A percentile compares a stretch with the other conserved stretches of the same genome.
Evolutionary conservation across 768 basidiomycete species (phyloP).

Genomic region (Termitomyces sp.): DNA sequence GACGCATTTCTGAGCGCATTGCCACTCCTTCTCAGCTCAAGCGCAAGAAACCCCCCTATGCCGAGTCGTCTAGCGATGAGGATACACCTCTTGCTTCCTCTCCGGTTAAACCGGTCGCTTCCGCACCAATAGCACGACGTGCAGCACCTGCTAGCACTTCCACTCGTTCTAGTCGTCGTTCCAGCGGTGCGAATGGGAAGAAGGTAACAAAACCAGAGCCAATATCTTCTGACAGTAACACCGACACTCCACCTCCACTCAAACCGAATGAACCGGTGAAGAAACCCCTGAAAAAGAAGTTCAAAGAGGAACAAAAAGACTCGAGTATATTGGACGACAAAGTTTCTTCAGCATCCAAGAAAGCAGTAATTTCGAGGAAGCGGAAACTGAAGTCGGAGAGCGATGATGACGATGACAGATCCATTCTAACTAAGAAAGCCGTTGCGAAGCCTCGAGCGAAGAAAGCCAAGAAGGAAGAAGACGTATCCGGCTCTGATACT

Average conservation of each 20-base stretch:
- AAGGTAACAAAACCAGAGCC: slow-evolving; percentile 26
- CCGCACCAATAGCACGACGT: slow-evolving; percentile 35
- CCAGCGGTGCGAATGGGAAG: slow-evolving; percentile 43
- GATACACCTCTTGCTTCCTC: slow-evolving; percentile 71
- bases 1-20: slow-evolving; percentile 40
- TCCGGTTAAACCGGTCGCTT: slow-evolving; percentile 46
- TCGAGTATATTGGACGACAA: slow-evolving; percentile 30
- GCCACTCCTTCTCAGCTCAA: slow-evolving; percentile 37
- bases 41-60: slow-evolving; percentile 52
- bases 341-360: slow-evolving; percentile 30
- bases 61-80: slow-evolving; percentile 64
- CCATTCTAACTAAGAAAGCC: slow-evolving; percentile 36
- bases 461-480: slow-evolving; percentile 50
- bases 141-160: slow-evolving; percentile 28
- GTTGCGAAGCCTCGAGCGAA: slow-evolving; percentile 43
- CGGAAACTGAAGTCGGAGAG: slow-evolving; percentile 46
- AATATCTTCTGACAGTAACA: slow-evolving; percentile 33
- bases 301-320: slow-evolving; percentile 37
- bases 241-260: slow-evolving; percentile 40
- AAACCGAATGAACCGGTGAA: slow-evolving; percentile 39
- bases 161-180: slow-evolving; percentile 26
- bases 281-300: slow-evolving; percentile 60
- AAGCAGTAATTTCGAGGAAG: slow-evolving; percentile 29
- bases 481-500: slow-evolving; percentile 32
- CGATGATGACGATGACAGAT: slow-evolving; percentile 40